These are phyloP conservation scores for Boeremia lycopersici DNA, from an alignment of 2,329 filamentous ascomycete species.

Conservation along the genomic window DNA sequence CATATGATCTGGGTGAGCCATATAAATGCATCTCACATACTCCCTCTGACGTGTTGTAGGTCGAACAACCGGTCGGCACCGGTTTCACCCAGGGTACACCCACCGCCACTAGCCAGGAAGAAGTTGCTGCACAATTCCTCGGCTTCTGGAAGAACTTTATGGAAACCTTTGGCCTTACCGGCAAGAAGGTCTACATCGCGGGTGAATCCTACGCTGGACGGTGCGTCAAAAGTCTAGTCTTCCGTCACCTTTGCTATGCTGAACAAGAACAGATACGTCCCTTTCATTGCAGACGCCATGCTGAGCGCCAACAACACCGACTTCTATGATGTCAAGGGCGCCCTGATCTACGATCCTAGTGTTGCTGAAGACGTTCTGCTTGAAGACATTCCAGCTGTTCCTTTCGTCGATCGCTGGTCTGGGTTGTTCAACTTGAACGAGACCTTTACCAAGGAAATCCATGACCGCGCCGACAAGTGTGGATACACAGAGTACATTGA, in stretches of 20 bases:
- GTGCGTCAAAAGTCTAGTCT: not conserved
- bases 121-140: constrained; percentile 73
- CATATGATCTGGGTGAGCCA: no score
- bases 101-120: constrained; percentile 69
- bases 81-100: constrained; percentile 71
- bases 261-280: constrained; percentile 51
- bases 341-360: constrained; percentile 75
- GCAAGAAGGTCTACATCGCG: constrained; percentile 73
- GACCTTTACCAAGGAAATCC: constrained; percentile 60
- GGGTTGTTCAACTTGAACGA: constrained; percentile 69
- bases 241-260: not conserved
- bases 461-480: constrained; percentile 61
- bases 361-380: constrained; percentile 61
- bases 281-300: constrained; percentile 76
- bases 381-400: constrained; percentile 59
- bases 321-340: constrained; percentile 71
- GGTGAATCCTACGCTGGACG: constrained; percentile 73
- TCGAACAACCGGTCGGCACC: constrained; percentile 71
- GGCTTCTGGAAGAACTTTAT: constrained; percentile 82
- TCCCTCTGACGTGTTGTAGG: constrained; percentile 77
- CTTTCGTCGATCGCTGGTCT: constrained; percentile 66
- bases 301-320: constrained; percentile 68
- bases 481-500: constrained; percentile 67
- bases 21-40: no score
- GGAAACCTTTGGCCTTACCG: constrained; percentile 69